Conservation (phyloP, 2,329 filamentous ascomycete genomes). For the Botrytis paeoniae region DNA sequence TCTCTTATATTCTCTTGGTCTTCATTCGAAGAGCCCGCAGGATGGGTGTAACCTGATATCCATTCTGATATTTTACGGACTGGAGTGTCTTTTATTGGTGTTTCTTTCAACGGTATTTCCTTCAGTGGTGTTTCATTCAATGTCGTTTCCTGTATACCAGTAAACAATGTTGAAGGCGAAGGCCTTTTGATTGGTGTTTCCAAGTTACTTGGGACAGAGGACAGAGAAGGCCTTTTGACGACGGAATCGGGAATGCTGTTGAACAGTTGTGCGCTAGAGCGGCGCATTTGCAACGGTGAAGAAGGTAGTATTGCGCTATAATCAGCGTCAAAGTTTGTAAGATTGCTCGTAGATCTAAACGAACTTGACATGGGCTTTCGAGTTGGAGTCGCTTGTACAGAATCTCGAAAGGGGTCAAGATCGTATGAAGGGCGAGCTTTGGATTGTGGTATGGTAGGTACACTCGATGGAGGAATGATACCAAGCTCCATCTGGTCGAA, state of each 20-base stretch:
- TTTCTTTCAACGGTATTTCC: slow-evolving; percentile 26
- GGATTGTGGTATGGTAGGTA: slow-evolving; percentile 34
- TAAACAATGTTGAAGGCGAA: not conserved
- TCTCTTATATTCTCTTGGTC: slow-evolving; percentile 30
- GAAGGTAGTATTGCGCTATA: slow-evolving; percentile 26
- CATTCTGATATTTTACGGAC: slow-evolving; percentile 22
- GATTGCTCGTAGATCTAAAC: not conserved
- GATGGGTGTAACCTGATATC: slow-evolving; percentile 26
- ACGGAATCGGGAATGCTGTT: slow-evolving; percentile 29
- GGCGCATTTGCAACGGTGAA: slow-evolving; percentile 31
- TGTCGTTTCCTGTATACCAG: slow-evolving; percentile 25
- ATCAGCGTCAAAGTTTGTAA: slow-evolving; percentile 6
- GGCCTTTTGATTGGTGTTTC: slow-evolving; percentile 34
- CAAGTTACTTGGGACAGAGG: slow-evolving; percentile 22
- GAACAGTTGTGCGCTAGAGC: slow-evolving; percentile 34
- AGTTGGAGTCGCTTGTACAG: slow-evolving; percentile 36
- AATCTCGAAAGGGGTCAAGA: slow-evolving; percentile 27
- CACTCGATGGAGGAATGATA: slow-evolving; percentile 31
- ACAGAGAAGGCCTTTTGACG: slow-evolving; percentile 19
- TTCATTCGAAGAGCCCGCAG: slow-evolving; percentile 16
- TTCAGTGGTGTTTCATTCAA: slow-evolving; percentile 32
- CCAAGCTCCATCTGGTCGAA: slow-evolving; percentile 23
- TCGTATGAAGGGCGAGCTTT: slow-evolving; percentile 23
- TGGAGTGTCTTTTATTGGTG: slow-evolving; percentile 29
- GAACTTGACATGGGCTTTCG: slow-evolving; percentile 22